Percentiles rank a stretch among this genome's conserved stretches.
Conservation (phyloP, 805 yeast genomes). For the Candida multigemmis region DNA sequence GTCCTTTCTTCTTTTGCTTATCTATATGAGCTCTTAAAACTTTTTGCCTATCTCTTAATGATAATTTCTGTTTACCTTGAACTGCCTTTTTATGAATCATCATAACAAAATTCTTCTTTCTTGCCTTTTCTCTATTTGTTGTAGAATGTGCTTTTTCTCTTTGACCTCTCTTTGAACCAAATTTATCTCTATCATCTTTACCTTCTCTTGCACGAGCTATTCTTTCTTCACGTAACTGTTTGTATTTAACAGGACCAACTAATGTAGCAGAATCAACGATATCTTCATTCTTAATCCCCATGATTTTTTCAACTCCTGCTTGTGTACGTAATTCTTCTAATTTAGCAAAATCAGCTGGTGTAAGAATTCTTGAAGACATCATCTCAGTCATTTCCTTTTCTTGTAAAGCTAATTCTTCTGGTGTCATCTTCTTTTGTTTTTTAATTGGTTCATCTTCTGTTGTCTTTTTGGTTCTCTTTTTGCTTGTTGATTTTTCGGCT, state of each 20-base stretch:
- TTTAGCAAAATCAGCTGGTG: constrained; percentile 98
- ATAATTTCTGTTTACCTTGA: constrained; percentile 86
- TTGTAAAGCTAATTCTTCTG: constrained; percentile 5
- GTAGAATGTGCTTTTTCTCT: constrained; percentile 73
- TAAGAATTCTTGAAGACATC: constrained; percentile 69
- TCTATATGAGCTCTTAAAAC: constrained; percentile 77
- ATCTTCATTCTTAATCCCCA: constrained; percentile 75
- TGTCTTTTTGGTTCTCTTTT: constrained; percentile 23
- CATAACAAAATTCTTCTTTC: constrained; percentile 99
- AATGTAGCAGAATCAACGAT: constrained; percentile 71
- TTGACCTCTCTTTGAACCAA: constrained; percentile 81
- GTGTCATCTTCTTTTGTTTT: constrained; percentile 13
- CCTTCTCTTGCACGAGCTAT: constrained; percentile 84
- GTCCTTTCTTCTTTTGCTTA: constrained; percentile 85
- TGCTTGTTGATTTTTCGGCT: constrained; percentile 13
- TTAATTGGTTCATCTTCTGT: constrained; percentile 18
- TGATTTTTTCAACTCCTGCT: constrained; percentile 76
- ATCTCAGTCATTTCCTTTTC: constrained; percentile 38
- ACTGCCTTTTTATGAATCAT: constrained; percentile 93
- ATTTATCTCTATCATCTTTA: constrained; percentile 84
- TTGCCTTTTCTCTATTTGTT: constrained; percentile 90
- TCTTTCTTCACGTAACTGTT: constrained; percentile 85
- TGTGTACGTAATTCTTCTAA: constrained; percentile 76
- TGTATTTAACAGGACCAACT: constrained; percentile 72
- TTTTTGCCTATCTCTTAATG: constrained; percentile 85